Percentiles rank a stretch among this genome's conserved stretches.
Evolutionary conservation across 441 rosid species (phyloP).

Genomic region (Omphalea diandra): DNA sequence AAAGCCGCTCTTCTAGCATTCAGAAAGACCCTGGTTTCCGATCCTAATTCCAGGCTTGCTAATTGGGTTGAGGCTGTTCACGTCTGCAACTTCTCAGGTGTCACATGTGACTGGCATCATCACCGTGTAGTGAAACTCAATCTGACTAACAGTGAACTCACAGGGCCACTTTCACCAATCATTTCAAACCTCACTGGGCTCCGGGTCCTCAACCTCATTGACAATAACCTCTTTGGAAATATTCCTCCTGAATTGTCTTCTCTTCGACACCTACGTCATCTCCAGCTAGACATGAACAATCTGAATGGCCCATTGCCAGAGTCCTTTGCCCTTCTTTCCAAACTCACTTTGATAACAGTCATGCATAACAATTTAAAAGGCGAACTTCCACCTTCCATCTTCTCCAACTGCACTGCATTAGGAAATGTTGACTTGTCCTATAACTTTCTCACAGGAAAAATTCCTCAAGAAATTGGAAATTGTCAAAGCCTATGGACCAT

Average conservation of each 20-base stretch:
- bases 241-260: slow-evolving; percentile 21
- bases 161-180: slow-evolving; percentile 23
- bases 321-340: slow-evolving; percentile 32
- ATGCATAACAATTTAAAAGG: slow-evolving; percentile 36
- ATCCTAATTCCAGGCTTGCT: slow-evolving; percentile 19
- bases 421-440: slow-evolving; percentile 39
- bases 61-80: slow-evolving; percentile 25
- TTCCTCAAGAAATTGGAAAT: slow-evolving; percentile 29
- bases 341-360: slow-evolving; percentile 28
- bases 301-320: slow-evolving; percentile 31
- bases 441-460: slow-evolving; percentile 39
- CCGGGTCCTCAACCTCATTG: slow-evolving; percentile 12
- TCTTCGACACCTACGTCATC: slow-evolving; percentile 15
- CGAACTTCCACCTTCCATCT: slow-evolving; percentile 39
- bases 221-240: slow-evolving; percentile 26
- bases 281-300: slow-evolving; percentile 19
- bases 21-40: slow-evolving; percentile 2
- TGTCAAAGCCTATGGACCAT: slow-evolving; percentile 34
- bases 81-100: slow-evolving; percentile 31
- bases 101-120: slow-evolving; percentile 14
- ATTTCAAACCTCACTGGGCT: slow-evolving; percentile 31
- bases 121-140: slow-evolving; percentile 24
- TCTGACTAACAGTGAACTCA: slow-evolving; percentile 19
- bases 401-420: slow-evolving; percentile 47
- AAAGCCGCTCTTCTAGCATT: slow-evolving; percentile 26